Evolutionary conservation across 1,284 basidiomycete species (phyloP).

Genomic region (Cryptococcus floricola): DNA sequence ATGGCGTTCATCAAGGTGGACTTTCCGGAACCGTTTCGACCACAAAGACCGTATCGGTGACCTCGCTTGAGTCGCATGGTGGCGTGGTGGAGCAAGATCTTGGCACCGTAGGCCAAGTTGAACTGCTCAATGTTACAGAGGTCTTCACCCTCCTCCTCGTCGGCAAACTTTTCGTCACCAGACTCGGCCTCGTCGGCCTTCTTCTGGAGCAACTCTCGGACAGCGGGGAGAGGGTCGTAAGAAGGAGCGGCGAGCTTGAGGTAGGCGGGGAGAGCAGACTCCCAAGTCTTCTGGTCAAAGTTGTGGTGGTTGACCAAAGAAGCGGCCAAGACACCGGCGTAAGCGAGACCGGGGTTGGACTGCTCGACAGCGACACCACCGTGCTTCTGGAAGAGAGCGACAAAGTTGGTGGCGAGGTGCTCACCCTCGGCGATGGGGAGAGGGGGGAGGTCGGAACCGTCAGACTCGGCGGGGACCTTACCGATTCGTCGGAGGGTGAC

Average conservation of each 20-base stretch:
- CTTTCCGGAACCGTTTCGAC: constrained; percentile 98
- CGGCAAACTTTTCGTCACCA: constrained; percentile 67
- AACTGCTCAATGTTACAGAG: constrained; percentile 82
- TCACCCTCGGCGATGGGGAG: constrained; percentile 69
- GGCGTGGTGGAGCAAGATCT: constrained; percentile 95
- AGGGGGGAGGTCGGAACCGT: constrained; percentile 84
- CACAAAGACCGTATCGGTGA: constrained; percentile 96
- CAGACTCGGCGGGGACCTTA: constrained; percentile 71
- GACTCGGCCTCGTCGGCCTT: constrained; percentile 75
- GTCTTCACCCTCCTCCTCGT: constrained; percentile 96
- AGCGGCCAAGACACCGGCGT: constrained; percentile 73
- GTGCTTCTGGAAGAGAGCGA: constrained; percentile 77
- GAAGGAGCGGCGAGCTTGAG: constrained; percentile 63
- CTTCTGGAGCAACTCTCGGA: constrained; percentile 82
- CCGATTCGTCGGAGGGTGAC: constrained; percentile 89
- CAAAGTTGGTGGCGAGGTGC: constrained; percentile 63
- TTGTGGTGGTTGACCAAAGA: constrained; percentile 85
- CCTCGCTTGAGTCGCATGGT: constrained; percentile 95
- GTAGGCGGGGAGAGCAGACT: constrained; percentile 68
- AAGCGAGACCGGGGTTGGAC: constrained; percentile 62
- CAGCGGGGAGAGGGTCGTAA: constrained; percentile 65
- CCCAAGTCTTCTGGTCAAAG: constrained; percentile 87
- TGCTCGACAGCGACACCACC: constrained; percentile 55
- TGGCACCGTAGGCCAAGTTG: constrained; percentile 96
- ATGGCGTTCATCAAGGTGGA: constrained; percentile 97